A percentile compares a stretch with the other conserved stretches of the same genome.
Evolutionary conservation across 202 grass and related monocot species (phyloP).

Genomic region (Setaria viridis): DNA sequence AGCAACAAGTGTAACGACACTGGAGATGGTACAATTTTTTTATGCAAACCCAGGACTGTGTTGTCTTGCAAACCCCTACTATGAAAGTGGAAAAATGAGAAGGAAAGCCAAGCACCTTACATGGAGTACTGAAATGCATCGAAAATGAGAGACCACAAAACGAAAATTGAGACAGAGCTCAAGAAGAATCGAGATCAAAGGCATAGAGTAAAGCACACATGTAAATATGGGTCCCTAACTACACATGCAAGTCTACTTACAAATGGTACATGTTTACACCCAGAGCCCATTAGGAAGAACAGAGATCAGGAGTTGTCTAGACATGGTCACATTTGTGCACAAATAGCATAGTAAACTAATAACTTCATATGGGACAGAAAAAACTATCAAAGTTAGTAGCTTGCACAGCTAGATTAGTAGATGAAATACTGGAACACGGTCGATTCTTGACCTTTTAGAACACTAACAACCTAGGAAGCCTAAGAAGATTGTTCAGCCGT

Average conservation of each 20-base stretch:
- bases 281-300: background rate
- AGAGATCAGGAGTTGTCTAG: background rate
- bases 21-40: background rate
- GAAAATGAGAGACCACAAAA: background rate
- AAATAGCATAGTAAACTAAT: background rate
- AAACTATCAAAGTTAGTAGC: background rate
- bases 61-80: background rate
- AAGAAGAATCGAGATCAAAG: conserved; percentile 2
- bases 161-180: background rate
- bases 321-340: background rate
- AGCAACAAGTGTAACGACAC: background rate
- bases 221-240: background rate
- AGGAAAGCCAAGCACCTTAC: conserved; percentile 12
- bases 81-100: background rate
- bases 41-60: background rate
- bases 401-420: background rate
- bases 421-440: conserved; percentile 11
- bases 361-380: background rate
- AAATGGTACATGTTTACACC: conserved; percentile 3
- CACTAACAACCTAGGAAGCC: background rate
- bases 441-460: conserved; percentile 1
- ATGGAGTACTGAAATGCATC: background rate
- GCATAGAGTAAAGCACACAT: background rate
- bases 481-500: background rate
- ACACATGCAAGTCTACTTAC: background rate